A percentile compares a stretch with the other conserved stretches of the same genome.
phyloP scores from a whole-genome alignment of 495 filamentous ascomycete species.

The Lasiosphaeris hirsuta region DNA sequence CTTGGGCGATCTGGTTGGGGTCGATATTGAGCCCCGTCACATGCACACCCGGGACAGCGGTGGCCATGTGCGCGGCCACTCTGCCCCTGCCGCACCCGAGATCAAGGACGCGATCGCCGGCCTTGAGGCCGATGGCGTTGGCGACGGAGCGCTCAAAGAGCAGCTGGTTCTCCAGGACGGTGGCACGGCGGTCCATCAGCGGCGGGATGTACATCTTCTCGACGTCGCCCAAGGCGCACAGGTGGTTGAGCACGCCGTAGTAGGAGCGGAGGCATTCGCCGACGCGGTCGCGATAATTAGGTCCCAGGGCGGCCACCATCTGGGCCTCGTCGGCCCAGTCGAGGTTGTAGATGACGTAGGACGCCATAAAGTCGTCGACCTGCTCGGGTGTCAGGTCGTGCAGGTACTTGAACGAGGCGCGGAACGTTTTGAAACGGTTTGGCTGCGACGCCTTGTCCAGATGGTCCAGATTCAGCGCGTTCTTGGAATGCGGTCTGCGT shows the following conservation, averaged over 20 bases:
- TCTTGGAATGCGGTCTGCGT: not conserved
- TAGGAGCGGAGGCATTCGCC: constrained; percentile 59
- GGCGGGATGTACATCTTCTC: constrained; percentile 70
- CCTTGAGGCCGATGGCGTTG: constrained; percentile 47
- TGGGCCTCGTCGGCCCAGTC: constrained; percentile 59
- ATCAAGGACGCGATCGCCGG: constrained; percentile 54
- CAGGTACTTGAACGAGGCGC: constrained; percentile 55
- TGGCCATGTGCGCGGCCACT: constrained; percentile 60
- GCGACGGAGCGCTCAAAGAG: constrained; percentile 60
- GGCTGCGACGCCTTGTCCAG: constrained; percentile 48
- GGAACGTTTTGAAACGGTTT: constrained; percentile 53
- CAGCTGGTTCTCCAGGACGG: constrained; percentile 51
- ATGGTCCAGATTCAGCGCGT: constrained; percentile 7
- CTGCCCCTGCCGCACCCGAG: constrained; percentile 59
- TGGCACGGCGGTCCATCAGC: constrained; percentile 56
- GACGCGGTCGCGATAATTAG: constrained; percentile 56
- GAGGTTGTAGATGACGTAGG: constrained; percentile 63
- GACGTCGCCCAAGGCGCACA: constrained; percentile 63
- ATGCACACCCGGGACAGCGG: constrained; percentile 46
- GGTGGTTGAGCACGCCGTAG: constrained; percentile 62
- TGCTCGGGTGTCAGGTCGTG: constrained; percentile 54
- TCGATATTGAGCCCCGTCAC: constrained; percentile 63
- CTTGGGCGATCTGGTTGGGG: constrained; percentile 58
- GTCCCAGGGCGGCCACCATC: constrained; percentile 56
- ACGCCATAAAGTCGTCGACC: constrained; percentile 64